phyloP scores from a whole-genome alignment of 2,329 filamentous ascomycete species.

The Ceratocystis cacaofunesta region DNA sequence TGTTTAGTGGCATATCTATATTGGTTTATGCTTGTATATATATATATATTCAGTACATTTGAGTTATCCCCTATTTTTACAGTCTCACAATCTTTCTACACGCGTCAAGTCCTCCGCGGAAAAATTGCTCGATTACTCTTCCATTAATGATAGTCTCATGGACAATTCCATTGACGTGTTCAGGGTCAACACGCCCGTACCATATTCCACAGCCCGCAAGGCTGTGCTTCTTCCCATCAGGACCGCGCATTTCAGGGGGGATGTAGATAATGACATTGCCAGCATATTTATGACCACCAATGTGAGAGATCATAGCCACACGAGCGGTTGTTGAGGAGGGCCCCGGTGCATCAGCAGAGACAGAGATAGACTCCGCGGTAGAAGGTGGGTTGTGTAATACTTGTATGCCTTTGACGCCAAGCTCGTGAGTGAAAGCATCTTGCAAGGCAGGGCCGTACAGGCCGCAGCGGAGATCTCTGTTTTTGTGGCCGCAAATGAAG shows the following conservation, averaged over 20 bases:
- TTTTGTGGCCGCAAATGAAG: constrained; percentile 76
- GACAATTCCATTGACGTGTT: constrained; percentile 62
- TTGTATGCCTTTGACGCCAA: constrained; percentile 35
- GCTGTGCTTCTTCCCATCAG: constrained; percentile 29
- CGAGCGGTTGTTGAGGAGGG: constrained; percentile 31
- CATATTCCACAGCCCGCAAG: constrained; percentile 61
- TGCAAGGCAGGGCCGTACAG: constrained; percentile 59
- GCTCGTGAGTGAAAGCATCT: constrained; percentile 44
- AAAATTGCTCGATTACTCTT: constrained; percentile 53
- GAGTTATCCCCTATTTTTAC: neutral
- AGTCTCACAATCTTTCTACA: constrained; percentile 32
- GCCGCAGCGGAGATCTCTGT: constrained; percentile 70
- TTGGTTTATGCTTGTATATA: neutral
- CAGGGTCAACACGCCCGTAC: constrained; percentile 66
- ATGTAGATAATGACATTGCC: constrained; percentile 74
- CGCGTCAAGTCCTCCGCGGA: constrained; percentile 51
- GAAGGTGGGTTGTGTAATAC: constrained; percentile 26
- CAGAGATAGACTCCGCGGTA: neutral
- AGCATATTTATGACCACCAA: constrained; percentile 74
- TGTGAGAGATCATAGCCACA: constrained; percentile 60
- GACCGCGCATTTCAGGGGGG: constrained; percentile 35
- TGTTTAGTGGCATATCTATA: neutral
- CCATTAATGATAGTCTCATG: constrained; percentile 54
- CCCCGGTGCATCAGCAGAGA: neutral
- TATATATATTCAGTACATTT: neutral